Evolutionary conservation across 2,329 filamentous ascomycete genomes (phyloP).

Genomic region (Talaromyces sp.): DNA sequence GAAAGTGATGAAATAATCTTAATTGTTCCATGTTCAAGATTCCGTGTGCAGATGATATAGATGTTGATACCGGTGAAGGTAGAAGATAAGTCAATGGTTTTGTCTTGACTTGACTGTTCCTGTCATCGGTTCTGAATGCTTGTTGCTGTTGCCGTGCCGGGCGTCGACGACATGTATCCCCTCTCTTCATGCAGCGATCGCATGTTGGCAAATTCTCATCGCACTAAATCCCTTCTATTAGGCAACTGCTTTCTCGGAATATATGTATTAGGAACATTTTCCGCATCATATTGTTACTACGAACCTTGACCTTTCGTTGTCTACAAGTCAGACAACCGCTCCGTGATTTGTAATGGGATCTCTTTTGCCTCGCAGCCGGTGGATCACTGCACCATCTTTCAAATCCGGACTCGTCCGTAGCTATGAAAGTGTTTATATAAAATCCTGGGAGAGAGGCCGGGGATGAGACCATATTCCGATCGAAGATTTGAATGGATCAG

Average conservation of each 20-base stretch:
- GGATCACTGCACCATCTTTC: neutral
- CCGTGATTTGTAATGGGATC: constrained; percentile 14
- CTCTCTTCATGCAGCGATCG: constrained; percentile 14
- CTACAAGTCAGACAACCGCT: constrained; percentile 14
- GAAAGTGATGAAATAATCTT: constrained; percentile 16
- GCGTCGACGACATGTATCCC: constrained; percentile 10
- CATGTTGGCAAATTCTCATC: constrained; percentile 15
- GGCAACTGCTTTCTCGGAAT: neutral
- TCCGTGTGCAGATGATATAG: neutral
- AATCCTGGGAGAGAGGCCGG: neutral
- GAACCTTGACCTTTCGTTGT: constrained; percentile 15
- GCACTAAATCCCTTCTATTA: neutral
- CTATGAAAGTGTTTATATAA: neutral
- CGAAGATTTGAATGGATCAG: neutral
- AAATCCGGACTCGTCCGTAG: neutral
- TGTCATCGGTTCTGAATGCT: neutral
- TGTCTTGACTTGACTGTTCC: neutral
- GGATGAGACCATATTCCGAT: neutral
- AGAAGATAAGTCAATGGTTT: neutral
- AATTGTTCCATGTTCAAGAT: constrained; percentile 13
- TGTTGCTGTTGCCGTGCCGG: neutral
- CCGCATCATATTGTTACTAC: neutral
- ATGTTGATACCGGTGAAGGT: neutral
- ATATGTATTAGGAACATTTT: neutral
- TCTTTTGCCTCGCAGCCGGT: neutral